Base-by-base conservation (phyloP, 2,329 filamentous ascomycete genomes). In the Alternaria dauci region DNA sequence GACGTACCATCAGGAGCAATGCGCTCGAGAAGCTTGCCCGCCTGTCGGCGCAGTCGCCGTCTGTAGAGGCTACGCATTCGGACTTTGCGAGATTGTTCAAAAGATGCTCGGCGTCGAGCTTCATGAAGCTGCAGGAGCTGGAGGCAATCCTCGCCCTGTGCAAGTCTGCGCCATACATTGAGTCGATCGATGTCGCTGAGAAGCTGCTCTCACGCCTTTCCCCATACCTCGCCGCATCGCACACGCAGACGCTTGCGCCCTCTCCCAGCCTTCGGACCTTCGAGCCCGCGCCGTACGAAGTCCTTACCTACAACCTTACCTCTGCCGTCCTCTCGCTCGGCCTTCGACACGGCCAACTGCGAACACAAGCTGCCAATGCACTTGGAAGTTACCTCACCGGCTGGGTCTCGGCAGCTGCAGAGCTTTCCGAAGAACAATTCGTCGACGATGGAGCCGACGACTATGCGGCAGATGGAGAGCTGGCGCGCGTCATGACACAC, bases 61-160 rank as follows among this genome's bases (percentile, higher is more conserved):
- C 71, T n/a, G 46, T 61, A 25, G 58, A 60, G 32, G 55, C 70
- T 9, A 72, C 76, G 26, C 71, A 71, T 47, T 66, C 74, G 14
- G 80, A 82, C 56, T 76, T 83, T 47, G 65, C 74, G 50, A 73
- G 77, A 58, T 68, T 85, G 20, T 84, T 81, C 67, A 78, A 75
- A 61, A 66, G 76, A 66, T 80, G 77, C 60, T 65, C 70, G n/a
- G 53, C 63, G 18, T 55, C 63, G 9, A 56, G 55, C 58, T 36
- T 47, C n/a, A 23, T 64, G 93, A 92, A 89, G 54, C 88, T 94
- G 55, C 89, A 92, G 72, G 96, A 99, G 83, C 90, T 97, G 69
- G 94, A 99, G 78, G 91, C 96, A 54, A 85, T 99, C 26, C 82
- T 98, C 26, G 93, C 95, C 43, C 85, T 99, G 26, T 98, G 94